Evolutionary conservation across 1,139 yeast genomes (phyloP).

Genomic region (Hyphopichia khmerensis): DNA sequence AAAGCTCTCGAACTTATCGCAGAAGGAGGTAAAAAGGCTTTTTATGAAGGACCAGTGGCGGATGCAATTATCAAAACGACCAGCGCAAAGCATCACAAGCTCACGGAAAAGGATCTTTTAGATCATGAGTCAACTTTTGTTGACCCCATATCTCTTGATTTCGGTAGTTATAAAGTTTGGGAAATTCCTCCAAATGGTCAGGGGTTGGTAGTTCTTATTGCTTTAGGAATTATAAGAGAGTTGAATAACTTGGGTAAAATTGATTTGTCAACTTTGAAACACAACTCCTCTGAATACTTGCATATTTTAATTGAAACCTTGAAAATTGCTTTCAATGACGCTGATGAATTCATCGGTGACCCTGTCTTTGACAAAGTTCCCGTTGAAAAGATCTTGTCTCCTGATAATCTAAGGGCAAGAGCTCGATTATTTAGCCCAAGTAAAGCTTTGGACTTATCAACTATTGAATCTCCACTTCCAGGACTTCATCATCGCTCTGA

Average conservation of each 20-base stretch:
- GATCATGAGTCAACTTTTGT: conserved; percentile 59
- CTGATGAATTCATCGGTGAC: conserved; percentile 74
- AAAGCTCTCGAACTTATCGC: conserved; percentile 53
- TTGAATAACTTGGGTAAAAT: conserved; percentile 48
- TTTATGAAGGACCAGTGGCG: conserved; percentile 68
- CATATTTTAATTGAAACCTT: conserved; percentile 69
- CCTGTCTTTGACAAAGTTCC: conserved; percentile 44
- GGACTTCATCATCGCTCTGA: conserved; percentile 67
- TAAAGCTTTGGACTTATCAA: conserved; percentile 41
- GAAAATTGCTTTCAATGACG: conserved; percentile 73
- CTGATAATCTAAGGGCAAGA: conserved; percentile 49
- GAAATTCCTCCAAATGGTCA: conserved; percentile 86
- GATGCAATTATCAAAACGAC: conserved; percentile 60
- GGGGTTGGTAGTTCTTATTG: conserved; percentile 69
- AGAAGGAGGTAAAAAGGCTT: conserved; percentile 59
- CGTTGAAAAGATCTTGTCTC: conserved; percentile 32
- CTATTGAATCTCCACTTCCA: conserved; percentile 56
- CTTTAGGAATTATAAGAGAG: conserved; percentile 64
- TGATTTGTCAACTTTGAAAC: conserved; percentile 47
- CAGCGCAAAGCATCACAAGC: conserved; percentile 51
- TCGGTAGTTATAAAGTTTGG: conserved; percentile 52
- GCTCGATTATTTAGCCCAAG: conserved; percentile 44
- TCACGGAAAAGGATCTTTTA: conserved; percentile 55
- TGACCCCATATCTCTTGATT: conserved; percentile 55
- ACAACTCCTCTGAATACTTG: conserved; percentile 70